Base-by-base conservation (phyloP, 192 early-diverging fungal species). In the Backusella circina region DNA sequence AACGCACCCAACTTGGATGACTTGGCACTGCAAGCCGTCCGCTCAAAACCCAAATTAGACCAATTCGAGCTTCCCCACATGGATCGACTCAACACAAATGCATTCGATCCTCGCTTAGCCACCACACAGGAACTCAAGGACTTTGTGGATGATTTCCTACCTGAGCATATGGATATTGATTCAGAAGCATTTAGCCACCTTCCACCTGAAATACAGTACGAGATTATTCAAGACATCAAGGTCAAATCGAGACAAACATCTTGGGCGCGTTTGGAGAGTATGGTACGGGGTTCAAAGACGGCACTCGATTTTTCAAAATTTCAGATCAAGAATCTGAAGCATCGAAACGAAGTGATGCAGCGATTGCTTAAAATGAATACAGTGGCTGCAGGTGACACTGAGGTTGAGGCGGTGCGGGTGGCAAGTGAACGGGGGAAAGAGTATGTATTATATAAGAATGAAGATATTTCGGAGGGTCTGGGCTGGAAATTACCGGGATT, bases 211-310 rank as follows among this genome's bases (percentile, higher is more conserved):
- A 80, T 91, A 18, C 98, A 99, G 82, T 95, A 98, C 80, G 96
- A 99, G 78, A 88, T 99, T 50, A 88, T 99, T 28, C 86, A 93
- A n/a, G 95, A 95, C 37, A 85, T 97, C 16, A 95, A 96, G 70
- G 81, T 87, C 12, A 89, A 89, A 44, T 94, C 93, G 6, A 88
- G 98, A 1, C 89, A 93, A 72, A 91, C 94, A 0, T 92, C 93
- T 13, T 90, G 89, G 74, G 84, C 87, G 16, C 88, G 93, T 5
- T 83, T 95, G 6, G 84, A 90, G 66, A 80, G 87, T 41, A 94
- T 99, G 92, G 38, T 74, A 2, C 73, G 86, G 37, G 85, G 85
- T 2, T 88, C 93, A n/a, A 82, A 86, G 10, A 94, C 87, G 1
- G 87, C 95, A 0, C 75, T 92, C 54, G 96, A 99, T 73, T 99